phyloP scores from a whole-genome alignment of 2,329 filamentous ascomycete species.

The Gnomoniopsis smithogilvyi region DNA sequence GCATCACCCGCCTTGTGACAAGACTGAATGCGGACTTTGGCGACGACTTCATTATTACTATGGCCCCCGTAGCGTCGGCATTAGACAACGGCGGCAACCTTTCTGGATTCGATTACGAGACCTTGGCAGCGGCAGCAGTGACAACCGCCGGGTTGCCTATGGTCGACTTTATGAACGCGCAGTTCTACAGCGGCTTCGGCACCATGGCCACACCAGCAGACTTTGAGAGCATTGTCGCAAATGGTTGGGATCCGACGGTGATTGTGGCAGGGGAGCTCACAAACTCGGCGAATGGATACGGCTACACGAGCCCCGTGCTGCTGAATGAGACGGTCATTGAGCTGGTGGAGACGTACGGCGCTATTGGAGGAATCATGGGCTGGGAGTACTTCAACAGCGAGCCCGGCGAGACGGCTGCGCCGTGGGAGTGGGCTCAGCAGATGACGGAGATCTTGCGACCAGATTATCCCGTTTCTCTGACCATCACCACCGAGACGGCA shows the following conservation, averaged over 20 bases:
- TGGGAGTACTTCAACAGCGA: slow-evolving; percentile 93
- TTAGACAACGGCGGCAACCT: slow-evolving; percentile 57
- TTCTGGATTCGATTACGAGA: slow-evolving; percentile 77
- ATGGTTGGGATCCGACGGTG: slow-evolving; percentile 70
- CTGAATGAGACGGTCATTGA: slow-evolving; percentile 39
- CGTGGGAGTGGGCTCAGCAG: slow-evolving; percentile 75
- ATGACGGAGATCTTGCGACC: slow-evolving; percentile 52
- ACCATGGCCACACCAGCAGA: slow-evolving; percentile 42
- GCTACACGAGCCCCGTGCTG: slow-evolving; percentile 47
- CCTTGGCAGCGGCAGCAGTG: slow-evolving; percentile 66
- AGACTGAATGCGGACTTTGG: slow-evolving; percentile 68
- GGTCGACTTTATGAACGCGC: slow-evolving; percentile 84
- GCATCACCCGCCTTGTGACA: slow-evolving; percentile 65
- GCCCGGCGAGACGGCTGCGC: slow-evolving; percentile 58
- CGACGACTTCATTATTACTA: slow-evolving; percentile 67
- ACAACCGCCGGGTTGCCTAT: slow-evolving; percentile 31
- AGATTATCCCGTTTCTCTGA: slow-evolving; percentile 17
- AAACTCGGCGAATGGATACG: slow-evolving; percentile 68
- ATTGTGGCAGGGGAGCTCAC: slow-evolving; percentile 81
- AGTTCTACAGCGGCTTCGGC: slow-evolving; percentile 93
- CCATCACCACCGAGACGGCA: slow-evolving; percentile 21
- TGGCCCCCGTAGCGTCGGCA: slow-evolving; percentile 79
- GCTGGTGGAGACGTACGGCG: slow-evolving; percentile 50
- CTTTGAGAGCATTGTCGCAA: slow-evolving; percentile 50
- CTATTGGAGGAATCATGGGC: slow-evolving; percentile 85